Conservation (phyloP, 306 rosid genomes). For the Cajanus cajan region DNA sequence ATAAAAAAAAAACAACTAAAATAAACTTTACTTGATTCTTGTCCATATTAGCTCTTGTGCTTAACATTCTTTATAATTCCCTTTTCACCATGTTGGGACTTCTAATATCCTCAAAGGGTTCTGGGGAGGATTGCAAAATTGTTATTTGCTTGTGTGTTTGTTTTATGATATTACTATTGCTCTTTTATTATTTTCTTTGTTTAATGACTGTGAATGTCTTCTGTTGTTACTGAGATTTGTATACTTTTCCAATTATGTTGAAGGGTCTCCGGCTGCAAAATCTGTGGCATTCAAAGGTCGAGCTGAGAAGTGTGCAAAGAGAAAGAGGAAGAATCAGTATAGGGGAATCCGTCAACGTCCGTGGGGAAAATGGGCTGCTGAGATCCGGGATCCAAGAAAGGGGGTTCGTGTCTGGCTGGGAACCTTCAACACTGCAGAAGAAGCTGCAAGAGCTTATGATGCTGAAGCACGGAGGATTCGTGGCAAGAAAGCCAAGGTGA, state of each 20-base stretch:
- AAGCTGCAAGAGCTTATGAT: slow-evolving; percentile 94
- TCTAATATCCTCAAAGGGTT: not conserved
- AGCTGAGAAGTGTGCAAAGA: slow-evolving; percentile 62
- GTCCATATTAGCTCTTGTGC: not conserved
- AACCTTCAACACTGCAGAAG: slow-evolving; percentile 90
- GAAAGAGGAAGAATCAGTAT: slow-evolving; percentile 76
- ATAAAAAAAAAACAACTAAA: too few species aligned
- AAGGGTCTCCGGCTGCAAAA: slow-evolving; percentile 50
- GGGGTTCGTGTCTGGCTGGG: slow-evolving; percentile 96
- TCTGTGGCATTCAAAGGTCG: slow-evolving; percentile 44
- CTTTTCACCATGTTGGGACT: not conserved
- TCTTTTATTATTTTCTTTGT: not conserved
- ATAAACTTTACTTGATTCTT: not conserved
- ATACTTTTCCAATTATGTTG: not conserved
- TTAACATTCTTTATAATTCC: not conserved
- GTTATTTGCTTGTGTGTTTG: not conserved
- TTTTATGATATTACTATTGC: not conserved
- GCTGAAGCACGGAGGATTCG: slow-evolving; percentile 87
- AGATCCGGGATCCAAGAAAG: slow-evolving; percentile 90
- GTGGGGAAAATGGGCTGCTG: slow-evolving; percentile 99
- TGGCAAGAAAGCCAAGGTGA: slow-evolving; percentile 88
- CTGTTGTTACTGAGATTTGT: not conserved
- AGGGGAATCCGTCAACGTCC: slow-evolving; percentile 93
- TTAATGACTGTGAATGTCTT: not conserved
- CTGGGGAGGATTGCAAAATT: not conserved